These are phyloP conservation scores for Peronospora tabacina DNA, from an alignment of 352 stramenopile genomes.

Conservation along the genomic window DNA sequence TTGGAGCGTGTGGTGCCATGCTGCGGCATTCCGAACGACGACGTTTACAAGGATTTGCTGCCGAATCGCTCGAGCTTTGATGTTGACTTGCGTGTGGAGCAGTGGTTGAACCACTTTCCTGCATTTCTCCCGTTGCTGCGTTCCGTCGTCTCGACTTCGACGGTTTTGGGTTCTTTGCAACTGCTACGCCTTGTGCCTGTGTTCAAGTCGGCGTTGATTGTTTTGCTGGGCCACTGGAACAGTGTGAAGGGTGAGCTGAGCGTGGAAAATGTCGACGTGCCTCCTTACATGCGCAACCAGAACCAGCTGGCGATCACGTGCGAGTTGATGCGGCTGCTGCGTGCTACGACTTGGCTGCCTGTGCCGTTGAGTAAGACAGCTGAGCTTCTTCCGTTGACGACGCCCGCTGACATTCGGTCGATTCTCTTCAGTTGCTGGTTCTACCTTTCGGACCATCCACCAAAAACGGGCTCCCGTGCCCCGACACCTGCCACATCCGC, in stretches of 20 bases:
- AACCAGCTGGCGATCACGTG: slow-evolving; percentile 64
- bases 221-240: slow-evolving; percentile 77
- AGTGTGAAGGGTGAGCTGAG: slow-evolving; percentile 63
- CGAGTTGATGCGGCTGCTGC: slow-evolving; percentile 55
- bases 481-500: slow-evolving; percentile 38
- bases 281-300: slow-evolving; percentile 73
- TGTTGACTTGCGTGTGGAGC: slow-evolving; percentile 70
- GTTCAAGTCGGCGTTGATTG: slow-evolving; percentile 66
- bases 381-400: slow-evolving; percentile 60
- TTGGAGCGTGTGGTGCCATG: slow-evolving; percentile 68
- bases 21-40: slow-evolving; percentile 68
- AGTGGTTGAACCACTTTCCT: slow-evolving; percentile 80
- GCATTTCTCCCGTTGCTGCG: slow-evolving; percentile 58
- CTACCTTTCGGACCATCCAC: slow-evolving; percentile 70
- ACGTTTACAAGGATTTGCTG: slow-evolving; percentile 76
- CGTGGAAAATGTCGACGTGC: slow-evolving; percentile 61
- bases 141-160: slow-evolving; percentile 31
- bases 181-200: slow-evolving; percentile 54
- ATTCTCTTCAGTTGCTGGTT: slow-evolving; percentile 84
- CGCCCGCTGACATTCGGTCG: slow-evolving; percentile 55
- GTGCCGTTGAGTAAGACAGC: slow-evolving; percentile 39
- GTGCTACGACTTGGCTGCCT: slow-evolving; percentile 52
- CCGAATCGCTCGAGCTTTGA: slow-evolving; percentile 79
- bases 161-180: slow-evolving; percentile 35
- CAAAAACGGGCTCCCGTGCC: slow-evolving; percentile 23